Evolutionary conservation across 176 grass and related monocot genomes (phyloP).

Genomic region (Echinochloa phyllopogon): DNA sequence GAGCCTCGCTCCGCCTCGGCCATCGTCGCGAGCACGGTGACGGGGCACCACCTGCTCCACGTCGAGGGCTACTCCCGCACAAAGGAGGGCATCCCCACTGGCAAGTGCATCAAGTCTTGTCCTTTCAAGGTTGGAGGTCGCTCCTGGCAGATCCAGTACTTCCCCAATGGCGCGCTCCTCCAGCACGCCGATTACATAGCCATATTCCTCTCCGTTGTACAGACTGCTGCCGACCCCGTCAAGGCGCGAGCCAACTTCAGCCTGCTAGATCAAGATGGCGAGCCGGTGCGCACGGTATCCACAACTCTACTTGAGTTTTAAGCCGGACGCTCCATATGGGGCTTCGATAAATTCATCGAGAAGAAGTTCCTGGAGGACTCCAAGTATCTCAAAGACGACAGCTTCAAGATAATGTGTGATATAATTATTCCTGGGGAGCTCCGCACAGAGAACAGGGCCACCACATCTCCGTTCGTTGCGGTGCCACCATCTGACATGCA

Average conservation of each 20-base stretch:
- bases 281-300: neutral
- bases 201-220: neutral
- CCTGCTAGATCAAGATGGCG: neutral
- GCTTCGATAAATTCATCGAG: neutral
- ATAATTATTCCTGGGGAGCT: neutral
- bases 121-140: neutral
- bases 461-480: neutral
- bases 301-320: neutral
- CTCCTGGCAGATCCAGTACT: neutral
- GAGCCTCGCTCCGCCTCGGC: neutral
- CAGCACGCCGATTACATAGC: neutral
- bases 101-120: neutral
- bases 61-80: neutral
- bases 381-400: neutral
- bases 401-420: conserved; percentile 16
- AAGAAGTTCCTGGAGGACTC: conserved; percentile 17
- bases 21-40: neutral
- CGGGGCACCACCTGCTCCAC: neutral
- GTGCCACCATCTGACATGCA: conserved; percentile 32
- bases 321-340: too few relatives aligned
- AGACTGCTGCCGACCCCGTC: neutral
- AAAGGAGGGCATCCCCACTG: neutral
- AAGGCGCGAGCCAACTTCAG: conserved; percentile 14
- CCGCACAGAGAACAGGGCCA: neutral
- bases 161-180: neutral